A percentile compares a stretch with the other conserved stretches of the same genome.
Conservation (phyloP, 2,329 filamentous ascomycete species). For the Alternaria arbusti region DNA sequence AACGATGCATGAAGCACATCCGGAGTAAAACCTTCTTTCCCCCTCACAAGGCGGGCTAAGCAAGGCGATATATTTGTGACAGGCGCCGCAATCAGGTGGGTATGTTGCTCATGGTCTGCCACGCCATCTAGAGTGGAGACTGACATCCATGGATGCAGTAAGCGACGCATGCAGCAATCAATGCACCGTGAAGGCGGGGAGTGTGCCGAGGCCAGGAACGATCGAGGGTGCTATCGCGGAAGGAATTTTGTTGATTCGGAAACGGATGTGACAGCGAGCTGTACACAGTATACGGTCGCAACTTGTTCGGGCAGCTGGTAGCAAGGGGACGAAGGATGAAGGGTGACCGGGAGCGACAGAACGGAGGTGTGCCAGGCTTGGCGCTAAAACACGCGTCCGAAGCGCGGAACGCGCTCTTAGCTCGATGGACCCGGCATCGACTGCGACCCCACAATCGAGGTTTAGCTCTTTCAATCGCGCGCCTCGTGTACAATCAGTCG, state of each 20-base stretch:
- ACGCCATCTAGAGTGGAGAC: neutral
- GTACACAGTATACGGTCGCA: neutral
- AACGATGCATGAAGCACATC: neutral
- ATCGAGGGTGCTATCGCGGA: neutral
- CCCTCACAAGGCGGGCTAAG: neutral
- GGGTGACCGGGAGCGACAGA: neutral
- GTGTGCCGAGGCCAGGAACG: neutral
- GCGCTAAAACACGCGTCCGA: neutral
- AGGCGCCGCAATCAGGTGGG: neutral
- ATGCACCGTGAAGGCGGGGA: neutral
- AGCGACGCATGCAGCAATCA: neutral
- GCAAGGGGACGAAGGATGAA: neutral
- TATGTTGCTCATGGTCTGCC: neutral
- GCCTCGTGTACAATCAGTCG: neutral
- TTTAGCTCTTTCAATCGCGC: neutral
- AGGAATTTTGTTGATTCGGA: neutral
- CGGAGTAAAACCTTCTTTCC: neutral
- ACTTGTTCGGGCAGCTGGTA: neutral
- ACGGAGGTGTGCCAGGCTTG: neutral
- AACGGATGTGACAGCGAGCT: neutral
- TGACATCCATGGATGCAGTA: neutral
- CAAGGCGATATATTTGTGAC: neutral
- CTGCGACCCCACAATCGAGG: neutral
- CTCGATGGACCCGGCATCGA: neutral
- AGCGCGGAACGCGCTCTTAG: neutral